Percentiles rank a stretch among this genome's conserved stretches.
phyloP scores from a whole-genome alignment of 108 stramenopile genomes.

The Nitzschia inconspicua region DNA sequence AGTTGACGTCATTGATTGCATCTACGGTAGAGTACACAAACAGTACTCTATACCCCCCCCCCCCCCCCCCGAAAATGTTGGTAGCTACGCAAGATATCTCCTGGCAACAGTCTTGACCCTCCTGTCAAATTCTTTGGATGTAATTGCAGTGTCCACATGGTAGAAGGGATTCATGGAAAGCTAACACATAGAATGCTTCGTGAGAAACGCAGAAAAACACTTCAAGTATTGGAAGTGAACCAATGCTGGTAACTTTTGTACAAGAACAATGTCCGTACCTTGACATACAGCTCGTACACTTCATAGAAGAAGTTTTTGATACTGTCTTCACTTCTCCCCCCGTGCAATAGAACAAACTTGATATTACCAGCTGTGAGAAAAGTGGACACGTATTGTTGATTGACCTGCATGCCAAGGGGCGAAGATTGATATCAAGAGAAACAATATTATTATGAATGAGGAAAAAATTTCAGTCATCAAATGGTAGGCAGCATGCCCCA shows the following conservation, averaged over 20 bases:
- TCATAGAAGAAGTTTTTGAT: conserved; percentile 91
- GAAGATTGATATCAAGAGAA: neutral
- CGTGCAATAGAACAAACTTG: conserved; percentile 90
- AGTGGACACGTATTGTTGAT: conserved; percentile 89
- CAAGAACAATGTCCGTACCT: conserved; percentile 44
- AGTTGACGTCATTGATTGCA: too few relatives aligned
- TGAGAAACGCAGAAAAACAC: neutral
- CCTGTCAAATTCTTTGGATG: conserved; percentile 79
- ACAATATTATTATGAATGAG: neutral
- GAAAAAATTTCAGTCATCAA: too few relatives aligned
- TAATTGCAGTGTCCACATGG: conserved; percentile 87
- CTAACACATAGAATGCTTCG: too few relatives aligned
- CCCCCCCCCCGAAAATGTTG: too few relatives aligned
- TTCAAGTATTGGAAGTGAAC: neutral
- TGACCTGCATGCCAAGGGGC: conserved; percentile 52
- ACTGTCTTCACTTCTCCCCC: conserved; percentile 79
- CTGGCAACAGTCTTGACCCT: conserved; percentile 73
- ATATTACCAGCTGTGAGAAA: conserved; percentile 90
- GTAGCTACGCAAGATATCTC: too few relatives aligned
- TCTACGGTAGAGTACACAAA: too few relatives aligned
- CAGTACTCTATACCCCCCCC: too few relatives aligned
- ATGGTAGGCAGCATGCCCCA: too few relatives aligned
- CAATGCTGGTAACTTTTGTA: too few relatives aligned
- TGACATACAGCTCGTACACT: conserved; percentile 92
- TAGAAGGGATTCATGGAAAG: conserved; percentile 95